phyloP scores from a whole-genome alignment of 1,284 basidiomycete species.

The Macrocystidia cucumis region DNA sequence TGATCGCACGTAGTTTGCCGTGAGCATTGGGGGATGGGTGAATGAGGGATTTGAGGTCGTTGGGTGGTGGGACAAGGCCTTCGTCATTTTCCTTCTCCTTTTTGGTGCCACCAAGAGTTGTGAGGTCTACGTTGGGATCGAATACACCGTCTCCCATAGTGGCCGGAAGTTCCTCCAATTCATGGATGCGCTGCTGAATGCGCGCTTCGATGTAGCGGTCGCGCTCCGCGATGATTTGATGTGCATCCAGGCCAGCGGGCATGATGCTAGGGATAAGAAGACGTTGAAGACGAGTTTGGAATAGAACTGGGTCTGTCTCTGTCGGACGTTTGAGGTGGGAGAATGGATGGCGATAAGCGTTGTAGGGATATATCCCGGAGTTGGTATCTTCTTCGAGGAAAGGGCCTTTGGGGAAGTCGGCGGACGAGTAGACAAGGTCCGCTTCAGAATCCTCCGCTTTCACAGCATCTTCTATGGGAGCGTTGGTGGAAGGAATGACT shows the following conservation, averaged over 20 bases:
- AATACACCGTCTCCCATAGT: conserved; percentile 76
- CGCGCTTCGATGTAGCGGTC: conserved; percentile 89
- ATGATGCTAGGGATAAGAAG: conserved; percentile 85
- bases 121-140: conserved; percentile 43
- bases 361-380: conserved; percentile 91
- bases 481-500: conserved; percentile 16
- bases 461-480: conserved; percentile 22
- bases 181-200: conserved; percentile 83
- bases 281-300: conserved; percentile 70
- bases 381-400: conserved; percentile 76
- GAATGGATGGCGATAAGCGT: conserved; percentile 87
- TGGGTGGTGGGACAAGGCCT: conserved; percentile 13
- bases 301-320: conserved; percentile 50
- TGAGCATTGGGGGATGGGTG: conserved; percentile 54
- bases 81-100: conserved; percentile 38
- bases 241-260: conserved; percentile 91
- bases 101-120: conserved; percentile 28
- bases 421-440: conserved; percentile 30
- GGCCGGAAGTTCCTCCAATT: conserved; percentile 80
- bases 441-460: conserved; percentile 38
- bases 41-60: conserved; percentile 24
- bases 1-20: conserved; percentile 84
- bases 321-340: conserved; percentile 63
- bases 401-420: conserved; percentile 57
- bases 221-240: conserved; percentile 86